These are phyloP conservation scores for Auriculariales sp. DNA, from an alignment of 768 basidiomycete genomes.

Conservation along the genomic window DNA sequence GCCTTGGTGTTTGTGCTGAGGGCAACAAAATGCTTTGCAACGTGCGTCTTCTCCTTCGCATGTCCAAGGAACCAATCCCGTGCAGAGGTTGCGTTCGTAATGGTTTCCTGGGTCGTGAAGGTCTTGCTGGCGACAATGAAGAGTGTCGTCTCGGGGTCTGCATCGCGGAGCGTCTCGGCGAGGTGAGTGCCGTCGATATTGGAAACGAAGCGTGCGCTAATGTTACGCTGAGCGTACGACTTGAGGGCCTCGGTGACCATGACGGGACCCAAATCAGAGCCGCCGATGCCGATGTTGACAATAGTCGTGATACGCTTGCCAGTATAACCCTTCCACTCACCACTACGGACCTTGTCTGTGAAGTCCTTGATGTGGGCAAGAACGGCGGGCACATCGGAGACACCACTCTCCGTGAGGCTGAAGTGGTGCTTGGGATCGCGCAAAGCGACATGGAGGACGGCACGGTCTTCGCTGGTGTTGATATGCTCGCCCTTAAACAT, in stretches of 20 bases:
- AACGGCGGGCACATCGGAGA: conserved; percentile 67
- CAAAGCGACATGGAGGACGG: conserved; percentile 89
- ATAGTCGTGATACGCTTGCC: conserved; percentile 88
- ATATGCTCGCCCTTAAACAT: conserved; percentile 96
- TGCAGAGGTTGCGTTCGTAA: conserved; percentile 93
- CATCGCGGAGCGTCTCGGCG: conserved; percentile 67
- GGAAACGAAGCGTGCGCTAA: conserved; percentile 80
- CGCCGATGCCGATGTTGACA: conserved; percentile 98
- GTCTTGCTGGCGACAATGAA: conserved; percentile 99
- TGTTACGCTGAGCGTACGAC: conserved; percentile 77
- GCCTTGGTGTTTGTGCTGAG: conserved; percentile 92
- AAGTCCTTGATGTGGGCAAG: conserved; percentile 88
- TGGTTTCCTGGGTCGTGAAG: conserved; percentile 99
- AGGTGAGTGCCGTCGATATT: conserved; percentile 99
- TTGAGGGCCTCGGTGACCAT: conserved; percentile 99
- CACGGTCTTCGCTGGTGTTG: conserved; percentile 96
- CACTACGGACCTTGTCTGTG: conserved; percentile 68
- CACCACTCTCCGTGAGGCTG: conserved; percentile 60
- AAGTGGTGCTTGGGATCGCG: conserved; percentile 39
- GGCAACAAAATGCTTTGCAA: conserved; percentile 98
- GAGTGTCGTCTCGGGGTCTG: conserved; percentile 83
- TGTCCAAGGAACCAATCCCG: conserved; percentile 84
- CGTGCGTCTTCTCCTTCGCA: conserved; percentile 79
- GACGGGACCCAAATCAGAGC: conserved; percentile 93
- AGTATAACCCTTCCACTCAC: conserved; percentile 93